phyloP scores from a whole-genome alignment of 176 grass and related monocot genomes.

The Poa pratensis region DNA sequence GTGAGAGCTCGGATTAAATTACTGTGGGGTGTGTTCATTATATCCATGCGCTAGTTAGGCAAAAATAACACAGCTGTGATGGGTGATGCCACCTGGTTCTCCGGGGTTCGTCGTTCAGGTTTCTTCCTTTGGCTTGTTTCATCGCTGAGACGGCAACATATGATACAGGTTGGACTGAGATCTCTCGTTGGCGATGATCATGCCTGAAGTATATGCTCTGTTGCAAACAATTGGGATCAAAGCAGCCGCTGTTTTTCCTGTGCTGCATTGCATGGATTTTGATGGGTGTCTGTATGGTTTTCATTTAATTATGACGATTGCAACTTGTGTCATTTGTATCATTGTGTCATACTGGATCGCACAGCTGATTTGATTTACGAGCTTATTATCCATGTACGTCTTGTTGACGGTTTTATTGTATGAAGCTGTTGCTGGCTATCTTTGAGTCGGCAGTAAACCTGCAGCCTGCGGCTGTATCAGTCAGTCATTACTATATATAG shows the following conservation, averaged over 20 bases:
- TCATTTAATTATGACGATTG: constrained; percentile 12
- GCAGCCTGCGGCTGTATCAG: not conserved
- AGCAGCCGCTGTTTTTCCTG: constrained; percentile 38
- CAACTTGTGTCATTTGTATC: constrained; percentile 11
- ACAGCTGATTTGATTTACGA: not conserved
- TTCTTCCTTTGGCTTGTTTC: constrained; percentile 29
- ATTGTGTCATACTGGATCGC: constrained; percentile 9
- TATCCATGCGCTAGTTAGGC: constrained; percentile 45
- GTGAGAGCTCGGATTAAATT: constrained; percentile 22
- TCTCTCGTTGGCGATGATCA: constrained; percentile 34
- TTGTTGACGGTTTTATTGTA: not conserved
- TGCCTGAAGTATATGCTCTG: constrained; percentile 31
- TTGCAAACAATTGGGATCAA: constrained; percentile 39
- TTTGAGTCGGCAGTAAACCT: not conserved
- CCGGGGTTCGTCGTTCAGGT: constrained; percentile 16
- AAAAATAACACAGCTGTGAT: constrained; percentile 43
- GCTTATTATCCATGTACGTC: constrained; percentile 1
- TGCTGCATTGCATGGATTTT: constrained; percentile 59
- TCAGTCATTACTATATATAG: not conserved
- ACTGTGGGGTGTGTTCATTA: constrained; percentile 18
- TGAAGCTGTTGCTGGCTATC: not conserved
- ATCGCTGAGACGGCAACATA: constrained; percentile 40
- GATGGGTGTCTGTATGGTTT: not conserved
- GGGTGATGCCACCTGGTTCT: constrained; percentile 23
- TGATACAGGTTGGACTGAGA: constrained; percentile 38